Percentiles rank a stretch among this genome's conserved stretches.
Evolutionary conservation across 169 alveolate genomes (phyloP).

Genomic region (Plasmodium coatneyi): DNA sequence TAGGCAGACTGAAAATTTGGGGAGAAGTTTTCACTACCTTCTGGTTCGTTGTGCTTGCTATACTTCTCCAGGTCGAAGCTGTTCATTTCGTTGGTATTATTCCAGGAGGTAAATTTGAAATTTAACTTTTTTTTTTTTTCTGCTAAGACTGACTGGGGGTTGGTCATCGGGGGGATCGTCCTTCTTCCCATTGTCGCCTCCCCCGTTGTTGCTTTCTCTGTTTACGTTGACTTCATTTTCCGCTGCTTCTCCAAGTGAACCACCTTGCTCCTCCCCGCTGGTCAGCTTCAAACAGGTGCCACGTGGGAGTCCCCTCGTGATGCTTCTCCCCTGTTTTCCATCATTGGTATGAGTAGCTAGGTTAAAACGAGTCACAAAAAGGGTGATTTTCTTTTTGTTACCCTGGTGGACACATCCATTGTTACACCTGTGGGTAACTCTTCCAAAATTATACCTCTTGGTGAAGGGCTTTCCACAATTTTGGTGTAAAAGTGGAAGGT

Average conservation of each 20-base stretch:
- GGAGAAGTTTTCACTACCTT: neutral
- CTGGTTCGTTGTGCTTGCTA: constrained; percentile 22
- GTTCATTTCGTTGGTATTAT: constrained; percentile 57
- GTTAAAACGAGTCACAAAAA: neutral
- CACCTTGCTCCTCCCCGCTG: neutral
- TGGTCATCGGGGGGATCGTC: neutral
- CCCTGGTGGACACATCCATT: neutral
- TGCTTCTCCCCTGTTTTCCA: neutral
- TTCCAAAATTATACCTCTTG: neutral
- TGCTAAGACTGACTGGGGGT: neutral
- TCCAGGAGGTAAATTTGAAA: constrained; percentile 65
- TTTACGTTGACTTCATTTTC: neutral
- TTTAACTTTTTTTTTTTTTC: neutral
- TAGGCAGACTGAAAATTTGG: constrained; percentile 22
- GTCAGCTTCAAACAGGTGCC: neutral
- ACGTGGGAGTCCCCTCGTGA: neutral
- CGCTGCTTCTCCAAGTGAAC: neutral
- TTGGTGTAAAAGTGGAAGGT: neutral
- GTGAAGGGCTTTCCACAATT: neutral
- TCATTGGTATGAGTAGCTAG: neutral
- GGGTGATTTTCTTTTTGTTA: neutral
- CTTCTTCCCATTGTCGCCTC: neutral
- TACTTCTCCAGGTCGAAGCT: constrained; percentile 46
- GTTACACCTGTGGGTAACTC: neutral
- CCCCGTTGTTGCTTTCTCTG: neutral